These are phyloP conservation scores for Pyropia yezoensis DNA, from an alignment of 23 red algal species.

Conservation along the genomic window DNA sequence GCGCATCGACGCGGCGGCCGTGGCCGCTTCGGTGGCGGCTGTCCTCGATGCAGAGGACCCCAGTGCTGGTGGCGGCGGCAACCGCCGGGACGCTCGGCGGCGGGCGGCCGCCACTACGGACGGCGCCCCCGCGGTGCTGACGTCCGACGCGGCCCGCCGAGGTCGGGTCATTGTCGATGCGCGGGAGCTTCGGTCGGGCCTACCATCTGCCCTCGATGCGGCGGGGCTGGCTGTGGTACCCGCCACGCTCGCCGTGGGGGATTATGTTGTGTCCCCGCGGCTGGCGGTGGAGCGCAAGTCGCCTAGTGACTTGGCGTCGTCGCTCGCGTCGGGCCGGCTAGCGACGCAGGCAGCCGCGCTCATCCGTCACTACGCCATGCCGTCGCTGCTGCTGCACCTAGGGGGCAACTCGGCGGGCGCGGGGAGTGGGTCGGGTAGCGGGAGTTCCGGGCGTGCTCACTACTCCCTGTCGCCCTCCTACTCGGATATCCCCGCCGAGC, in stretches of 20 bases:
- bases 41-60: not conserved
- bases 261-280: slow-evolving; percentile 77
- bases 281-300: slow-evolving; percentile 94
- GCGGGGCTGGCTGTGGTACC: slow-evolving; percentile 43
- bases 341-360: slow-evolving; percentile 80
- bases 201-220: slow-evolving; percentile 59
- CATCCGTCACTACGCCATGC: slow-evolving; percentile 59
- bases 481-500: slow-evolving; percentile 15
- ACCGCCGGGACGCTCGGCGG: too few relatives aligned
- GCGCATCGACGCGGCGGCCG: slow-evolving; percentile 22
- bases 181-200: slow-evolving; percentile 71
- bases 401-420: slow-evolving; percentile 3
- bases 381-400: slow-evolving; percentile 88
- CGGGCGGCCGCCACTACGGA: too few relatives aligned
- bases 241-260: slow-evolving; percentile 75
- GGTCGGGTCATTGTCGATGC: slow-evolving; percentile 63
- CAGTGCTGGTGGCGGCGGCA: too few relatives aligned
- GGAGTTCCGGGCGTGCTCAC: not conserved
- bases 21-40: slow-evolving; percentile 9
- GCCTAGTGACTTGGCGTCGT: slow-evolving; percentile 64
- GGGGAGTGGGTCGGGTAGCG: not conserved
- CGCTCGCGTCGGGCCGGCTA: slow-evolving; percentile 71
- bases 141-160: not conserved
- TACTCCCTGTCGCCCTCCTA: not conserved
- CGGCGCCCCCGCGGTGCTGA: too few relatives aligned